Conservation (phyloP, 2,329 filamentous ascomycete genomes). For the Phialophora expanda region DNA sequence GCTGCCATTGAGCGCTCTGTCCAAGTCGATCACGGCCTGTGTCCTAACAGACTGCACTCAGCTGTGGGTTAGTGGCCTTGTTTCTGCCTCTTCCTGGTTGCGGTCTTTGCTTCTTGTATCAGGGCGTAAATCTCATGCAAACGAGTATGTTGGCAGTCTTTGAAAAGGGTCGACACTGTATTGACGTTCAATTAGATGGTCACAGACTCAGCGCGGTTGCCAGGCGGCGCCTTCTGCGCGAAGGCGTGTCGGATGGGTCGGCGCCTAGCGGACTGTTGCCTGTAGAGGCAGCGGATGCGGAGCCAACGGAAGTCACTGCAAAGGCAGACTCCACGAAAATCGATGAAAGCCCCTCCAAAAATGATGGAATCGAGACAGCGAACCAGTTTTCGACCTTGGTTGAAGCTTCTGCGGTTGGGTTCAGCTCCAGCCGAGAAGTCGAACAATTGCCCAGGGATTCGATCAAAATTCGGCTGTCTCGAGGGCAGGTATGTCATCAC, state of each 20-base stretch:
- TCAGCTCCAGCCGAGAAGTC: conserved; percentile 33
- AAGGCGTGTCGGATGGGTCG: conserved; percentile 22
- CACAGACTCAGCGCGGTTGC: conserved; percentile 31
- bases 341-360: conserved; percentile 1
- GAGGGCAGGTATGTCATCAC: conserved; percentile 29
- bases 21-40: neutral
- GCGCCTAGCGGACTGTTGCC: conserved; percentile 8
- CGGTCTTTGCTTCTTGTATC: neutral
- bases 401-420: conserved; percentile 32
- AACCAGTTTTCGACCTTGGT: conserved; percentile 36
- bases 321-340: neutral
- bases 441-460: conserved; percentile 28
- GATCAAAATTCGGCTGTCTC: conserved; percentile 35
- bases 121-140: conserved; percentile 30
- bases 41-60: neutral
- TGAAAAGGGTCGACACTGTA: neutral
- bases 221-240: conserved; percentile 29
- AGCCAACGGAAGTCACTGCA: neutral
- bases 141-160: conserved; percentile 24
- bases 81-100: neutral
- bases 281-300: conserved; percentile 3
- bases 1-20: neutral
- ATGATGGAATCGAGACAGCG: conserved; percentile 1
- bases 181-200: conserved; percentile 27
- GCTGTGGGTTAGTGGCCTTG: neutral